Conservation (phyloP, 257 asterid genomes). For the Rauvolfia tetraphylla region DNA sequence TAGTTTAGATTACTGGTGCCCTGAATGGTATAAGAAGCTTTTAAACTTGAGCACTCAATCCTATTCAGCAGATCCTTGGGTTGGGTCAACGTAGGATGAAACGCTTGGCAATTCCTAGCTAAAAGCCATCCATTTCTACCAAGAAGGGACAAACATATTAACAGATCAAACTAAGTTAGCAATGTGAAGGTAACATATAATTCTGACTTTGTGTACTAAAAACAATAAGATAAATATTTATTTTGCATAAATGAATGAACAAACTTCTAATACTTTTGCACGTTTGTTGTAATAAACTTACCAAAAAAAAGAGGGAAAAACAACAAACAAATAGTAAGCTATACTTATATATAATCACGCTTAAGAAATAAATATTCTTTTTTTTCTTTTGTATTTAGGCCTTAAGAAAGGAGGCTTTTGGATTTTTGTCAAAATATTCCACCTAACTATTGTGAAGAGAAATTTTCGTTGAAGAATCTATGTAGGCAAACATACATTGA, state of each 20-base stretch:
- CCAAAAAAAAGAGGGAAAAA: no score
- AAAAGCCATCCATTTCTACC: neutral
- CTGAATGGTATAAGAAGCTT: neutral
- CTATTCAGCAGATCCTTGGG: neutral
- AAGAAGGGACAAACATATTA: neutral
- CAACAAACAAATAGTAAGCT: no score
- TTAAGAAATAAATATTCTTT: no score
- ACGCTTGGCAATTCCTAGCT: neutral
- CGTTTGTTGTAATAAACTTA: no score
- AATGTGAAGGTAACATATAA: no score
- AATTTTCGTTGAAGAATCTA: conserved; percentile 12
- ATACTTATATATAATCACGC: no score
- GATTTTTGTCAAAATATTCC: conserved; percentile 18
- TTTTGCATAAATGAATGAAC: no score
- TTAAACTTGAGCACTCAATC: neutral
- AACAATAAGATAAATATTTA: no score
- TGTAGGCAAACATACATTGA: neutral
- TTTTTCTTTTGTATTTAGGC: no score
- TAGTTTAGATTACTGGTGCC: neutral
- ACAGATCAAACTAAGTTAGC: no score
- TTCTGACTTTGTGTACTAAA: no score
- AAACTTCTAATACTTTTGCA: no score
- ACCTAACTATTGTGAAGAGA: neutral
- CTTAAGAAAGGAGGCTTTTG: neutral
- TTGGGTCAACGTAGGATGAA: neutral